phyloP scores from a whole-genome alignment of 1,284 basidiomycete species.

The Fomes fomentarius region DNA sequence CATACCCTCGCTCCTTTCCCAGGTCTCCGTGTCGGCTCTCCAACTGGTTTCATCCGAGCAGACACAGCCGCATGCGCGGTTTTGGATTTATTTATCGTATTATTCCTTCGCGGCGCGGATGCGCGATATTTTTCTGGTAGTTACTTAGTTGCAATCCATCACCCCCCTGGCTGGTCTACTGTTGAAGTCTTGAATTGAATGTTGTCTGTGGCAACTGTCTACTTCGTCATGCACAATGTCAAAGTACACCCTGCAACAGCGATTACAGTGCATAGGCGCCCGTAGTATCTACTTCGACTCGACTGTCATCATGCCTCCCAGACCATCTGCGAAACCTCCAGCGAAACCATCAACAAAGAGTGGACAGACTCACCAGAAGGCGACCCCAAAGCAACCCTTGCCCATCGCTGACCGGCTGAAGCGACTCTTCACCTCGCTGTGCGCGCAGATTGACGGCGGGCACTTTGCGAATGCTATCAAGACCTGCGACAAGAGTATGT shows the following conservation, averaged over 20 bases:
- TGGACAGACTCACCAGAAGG: conserved; percentile 8
- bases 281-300: not conserved
- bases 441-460: conserved; percentile 83
- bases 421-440: conserved; percentile 76
- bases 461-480: conserved; percentile 82
- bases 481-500: conserved; percentile 87
- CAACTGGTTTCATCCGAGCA: no score
- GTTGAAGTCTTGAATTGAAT: not conserved
- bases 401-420: conserved; percentile 64
- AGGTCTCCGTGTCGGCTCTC: not conserved
- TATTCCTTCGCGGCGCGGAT: conserved; percentile 10
- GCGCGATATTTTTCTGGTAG: conserved; percentile 8
- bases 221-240: not conserved
- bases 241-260: not conserved
- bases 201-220: not conserved
- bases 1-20: not conserved
- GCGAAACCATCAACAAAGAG: not conserved
- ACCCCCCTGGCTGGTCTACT: not conserved
- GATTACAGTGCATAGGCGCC: not conserved
- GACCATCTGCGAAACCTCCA: not conserved
- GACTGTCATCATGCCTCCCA: conserved; percentile 18
- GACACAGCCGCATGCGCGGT: no score
- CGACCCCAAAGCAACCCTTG: conserved; percentile 49
- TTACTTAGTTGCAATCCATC: conserved; percentile 1
- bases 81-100: conserved; percentile 16